A percentile compares a stretch with the other conserved stretches of the same genome.
Conservation (phyloP, 495 filamentous ascomycete species). For the Aspergillus wentii region DNA sequence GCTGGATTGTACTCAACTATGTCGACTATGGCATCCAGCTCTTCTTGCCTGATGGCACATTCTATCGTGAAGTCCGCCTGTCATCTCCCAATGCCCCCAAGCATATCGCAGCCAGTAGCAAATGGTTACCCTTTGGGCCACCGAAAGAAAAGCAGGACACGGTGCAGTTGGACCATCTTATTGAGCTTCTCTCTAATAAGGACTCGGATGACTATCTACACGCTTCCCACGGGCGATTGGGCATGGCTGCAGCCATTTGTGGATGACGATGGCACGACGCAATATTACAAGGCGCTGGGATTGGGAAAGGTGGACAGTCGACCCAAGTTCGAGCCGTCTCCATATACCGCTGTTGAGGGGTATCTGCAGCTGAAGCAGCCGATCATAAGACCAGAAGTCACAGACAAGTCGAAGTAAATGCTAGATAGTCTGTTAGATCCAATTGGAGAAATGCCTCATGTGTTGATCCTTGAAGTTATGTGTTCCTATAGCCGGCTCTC, state of each 20-base stretch:
- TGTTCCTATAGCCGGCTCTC: no score
- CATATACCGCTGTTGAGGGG: slow-evolving; percentile 41
- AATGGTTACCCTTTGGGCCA: slow-evolving; percentile 5
- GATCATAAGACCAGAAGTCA: slow-evolving; percentile 7
- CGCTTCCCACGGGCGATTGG: slow-evolving; percentile 34
- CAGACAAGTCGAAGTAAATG: no score
- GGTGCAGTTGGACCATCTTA: slow-evolving; percentile 29
- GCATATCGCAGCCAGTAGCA: no score
- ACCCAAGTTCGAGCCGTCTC: slow-evolving; percentile 25
- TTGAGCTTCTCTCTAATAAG: slow-evolving; percentile 18
- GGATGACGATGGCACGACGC: slow-evolving; percentile 1
- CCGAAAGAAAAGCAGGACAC: slow-evolving; percentile 3
- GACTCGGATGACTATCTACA: no score
- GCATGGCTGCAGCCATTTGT: slow-evolving; percentile 43
- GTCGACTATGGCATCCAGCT: slow-evolving; percentile 43
- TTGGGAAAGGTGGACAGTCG: slow-evolving; percentile 17
- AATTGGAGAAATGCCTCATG: no score
- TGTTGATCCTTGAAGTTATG: no score
- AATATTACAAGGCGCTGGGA: slow-evolving; percentile 16
- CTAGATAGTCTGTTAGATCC: no score
- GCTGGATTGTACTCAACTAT: slow-evolving; percentile 52
- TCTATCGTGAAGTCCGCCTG: slow-evolving; percentile 45
- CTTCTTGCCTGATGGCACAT: slow-evolving; percentile 43
- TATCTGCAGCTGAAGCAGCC: slow-evolving; percentile 35
- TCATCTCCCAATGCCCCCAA: slow-evolving; percentile 16